phyloP scores from a whole-genome alignment of 371 early-diverging fungal species.

The Mucor sp. region DNA sequence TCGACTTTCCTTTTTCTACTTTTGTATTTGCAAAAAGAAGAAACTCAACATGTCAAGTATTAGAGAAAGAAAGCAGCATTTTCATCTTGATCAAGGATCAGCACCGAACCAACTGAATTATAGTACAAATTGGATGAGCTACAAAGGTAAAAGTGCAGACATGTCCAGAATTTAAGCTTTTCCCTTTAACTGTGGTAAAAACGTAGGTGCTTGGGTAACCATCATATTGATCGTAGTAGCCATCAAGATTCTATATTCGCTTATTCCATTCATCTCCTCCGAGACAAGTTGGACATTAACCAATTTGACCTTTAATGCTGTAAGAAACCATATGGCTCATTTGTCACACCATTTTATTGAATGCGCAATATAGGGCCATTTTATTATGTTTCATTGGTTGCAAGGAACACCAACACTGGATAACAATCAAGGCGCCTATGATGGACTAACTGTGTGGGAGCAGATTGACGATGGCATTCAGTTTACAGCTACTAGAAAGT shows the following conservation, averaged over 20 bases:
- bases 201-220: conserved; percentile 86
- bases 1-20: background rate
- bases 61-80: conserved; percentile 13
- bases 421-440: conserved; percentile 93
- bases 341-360: conserved; percentile 6
- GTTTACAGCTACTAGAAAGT: conserved; percentile 97
- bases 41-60: conserved; percentile 3
- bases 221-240: conserved; percentile 73
- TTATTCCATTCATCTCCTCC: conserved; percentile 84
- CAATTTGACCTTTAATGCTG: conserved; percentile 85
- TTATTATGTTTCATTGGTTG: conserved; percentile 96
- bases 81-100: conserved; percentile 17
- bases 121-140: conserved; percentile 22
- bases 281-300: conserved; percentile 96
- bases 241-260: conserved; percentile 76
- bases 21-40: background rate
- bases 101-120: conserved; percentile 21
- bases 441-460: conserved; percentile 96
- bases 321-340: conserved; percentile 34
- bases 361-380: conserved; percentile 73
- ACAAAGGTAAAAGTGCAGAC: conserved; percentile 11
- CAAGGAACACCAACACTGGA: conserved; percentile 91
- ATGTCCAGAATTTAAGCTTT: background rate
- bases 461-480: conserved; percentile 97
- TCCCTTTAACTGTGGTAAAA: background rate